These are phyloP conservation scores for Xylariales sp. DNA, from an alignment of 2,329 filamentous ascomycete species.

Conservation along the genomic window DNA sequence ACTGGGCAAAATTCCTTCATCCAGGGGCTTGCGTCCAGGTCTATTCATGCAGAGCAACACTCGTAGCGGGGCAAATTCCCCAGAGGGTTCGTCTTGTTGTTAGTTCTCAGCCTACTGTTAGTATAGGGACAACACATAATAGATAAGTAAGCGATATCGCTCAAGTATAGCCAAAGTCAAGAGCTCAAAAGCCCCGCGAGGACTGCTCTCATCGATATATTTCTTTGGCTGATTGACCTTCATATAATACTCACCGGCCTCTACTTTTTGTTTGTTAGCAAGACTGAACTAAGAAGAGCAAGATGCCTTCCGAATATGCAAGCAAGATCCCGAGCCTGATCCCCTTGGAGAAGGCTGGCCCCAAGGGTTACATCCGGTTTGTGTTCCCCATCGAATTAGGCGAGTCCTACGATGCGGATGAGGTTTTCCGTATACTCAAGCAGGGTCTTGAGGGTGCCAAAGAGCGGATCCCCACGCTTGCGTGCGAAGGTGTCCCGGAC, in stretches of 20 bases:
- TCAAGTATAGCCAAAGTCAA: slow-evolving; percentile 13
- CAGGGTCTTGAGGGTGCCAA: slow-evolving; percentile 49
- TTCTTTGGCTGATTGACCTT: slow-evolving; percentile 6
- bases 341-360: slow-evolving; percentile 51
- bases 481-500: slow-evolving; percentile 51
- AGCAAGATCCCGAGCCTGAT: slow-evolving; percentile 43
- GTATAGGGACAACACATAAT: slow-evolving; percentile 15
- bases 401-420: slow-evolving; percentile 48
- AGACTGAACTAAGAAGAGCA: slow-evolving; percentile 21
- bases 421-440: slow-evolving; percentile 45
- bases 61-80: slow-evolving; percentile 24
- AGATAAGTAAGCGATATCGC: slow-evolving; percentile 28
- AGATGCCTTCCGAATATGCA: slow-evolving; percentile 38
- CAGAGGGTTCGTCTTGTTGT: neutral
- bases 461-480: slow-evolving; percentile 47
- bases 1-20: slow-evolving; percentile 9
- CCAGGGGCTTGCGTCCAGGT: slow-evolving; percentile 8
- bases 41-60: slow-evolving; percentile 27
- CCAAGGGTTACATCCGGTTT: slow-evolving; percentile 51
- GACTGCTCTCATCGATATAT: slow-evolving; percentile 10
- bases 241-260: slow-evolving; percentile 1
- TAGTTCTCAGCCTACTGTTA: neutral
- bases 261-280: neutral
- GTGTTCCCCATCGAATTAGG: slow-evolving; percentile 52
- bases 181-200: slow-evolving; percentile 7